Evolutionary conservation across 2,329 filamentous ascomycete species (phyloP), one percentile per base, ranked within the genome.

Genomic region (Trichoderma sp.): DNA sequence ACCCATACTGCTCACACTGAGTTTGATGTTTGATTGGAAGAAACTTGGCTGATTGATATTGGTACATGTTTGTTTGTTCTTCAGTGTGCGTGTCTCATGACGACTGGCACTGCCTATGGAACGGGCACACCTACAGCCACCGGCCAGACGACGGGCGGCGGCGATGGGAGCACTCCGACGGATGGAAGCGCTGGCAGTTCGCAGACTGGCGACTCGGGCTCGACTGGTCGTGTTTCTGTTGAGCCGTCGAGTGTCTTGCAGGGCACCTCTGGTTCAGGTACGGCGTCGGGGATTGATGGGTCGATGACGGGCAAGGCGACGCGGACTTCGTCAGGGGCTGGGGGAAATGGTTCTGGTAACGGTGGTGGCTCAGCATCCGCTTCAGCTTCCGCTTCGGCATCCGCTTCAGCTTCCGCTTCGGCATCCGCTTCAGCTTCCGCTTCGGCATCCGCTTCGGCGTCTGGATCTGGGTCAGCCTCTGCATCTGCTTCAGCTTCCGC

Each of bases 41-140:
- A 4, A 10, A 3, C 14, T 17, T 55, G 24, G 17, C 21, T 28
- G 43, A 43, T 2, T 21, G n/a, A n/a, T n/a, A 19, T 24, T 34
- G 30, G 30, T 34, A 1, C n/a, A n/a, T n/a, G n/a, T n/a, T 34
- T 7, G 1, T 9, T 10, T 34, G 9, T 0, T 17, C 2, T 39
- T 3, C 21, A 75, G 74, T 75, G 74, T 58, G 67, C 67, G 17
- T 75, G 74, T 60, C 70, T 67, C 30, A n/a, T 63, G 26, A 66
- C 66, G 24, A 44, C 67, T 69, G 7, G 73, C 69, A 47, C 52
- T 34, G 52, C 26, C 24, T 62, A 59, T 50, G 54, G 50, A 39
- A 66, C 64, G 1, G 39, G 30, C 7, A 47, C 54, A 5, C 57
- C 28, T 3, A 55, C 45, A 14, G 64, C 26, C 6, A 59, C 64